Evolutionary conservation across 2,329 filamentous ascomycete species (phyloP).

Genomic region (Fusarium sterilihyphosum): DNA sequence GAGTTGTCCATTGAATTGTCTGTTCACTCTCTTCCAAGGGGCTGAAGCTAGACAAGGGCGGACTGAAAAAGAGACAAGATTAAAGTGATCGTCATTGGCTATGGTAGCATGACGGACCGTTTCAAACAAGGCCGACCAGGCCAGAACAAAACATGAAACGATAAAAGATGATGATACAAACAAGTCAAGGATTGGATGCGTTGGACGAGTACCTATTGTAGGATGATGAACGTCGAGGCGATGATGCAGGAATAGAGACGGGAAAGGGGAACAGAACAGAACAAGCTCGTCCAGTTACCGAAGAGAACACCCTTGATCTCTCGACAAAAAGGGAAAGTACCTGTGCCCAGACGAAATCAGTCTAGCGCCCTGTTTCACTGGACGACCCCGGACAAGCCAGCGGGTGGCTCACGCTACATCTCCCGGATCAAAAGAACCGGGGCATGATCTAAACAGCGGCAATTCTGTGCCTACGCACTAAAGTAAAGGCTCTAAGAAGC

Average conservation of each 20-base stretch:
- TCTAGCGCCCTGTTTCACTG: constrained; percentile 40
- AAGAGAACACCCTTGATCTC: background rate
- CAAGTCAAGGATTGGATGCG: background rate
- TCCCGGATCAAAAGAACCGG: background rate
- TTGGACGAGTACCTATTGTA: background rate
- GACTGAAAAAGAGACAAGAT: background rate
- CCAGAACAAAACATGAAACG: constrained; percentile 18
- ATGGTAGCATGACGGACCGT: constrained; percentile 19
- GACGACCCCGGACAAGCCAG: constrained; percentile 16
- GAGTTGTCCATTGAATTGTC: constrained; percentile 24
- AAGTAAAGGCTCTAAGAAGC: background rate
- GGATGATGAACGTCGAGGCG: background rate
- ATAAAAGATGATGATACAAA: background rate
- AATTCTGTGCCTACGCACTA: background rate
- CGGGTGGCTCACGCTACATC: constrained; percentile 30
- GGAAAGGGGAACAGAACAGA: constrained; percentile 11
- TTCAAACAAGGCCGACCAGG: constrained; percentile 27
- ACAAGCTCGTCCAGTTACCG: background rate
- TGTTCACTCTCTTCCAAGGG: constrained; percentile 12
- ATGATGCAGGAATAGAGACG: background rate
- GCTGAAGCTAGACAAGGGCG: background rate
- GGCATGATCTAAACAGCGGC: background rate
- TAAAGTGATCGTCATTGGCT: constrained; percentile 34
- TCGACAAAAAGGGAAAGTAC: constrained; percentile 11
- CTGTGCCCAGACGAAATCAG: background rate